Evolutionary conservation across 1,139 yeast species (phyloP).

Genomic region (Eremothecium cymbalariae): DNA sequence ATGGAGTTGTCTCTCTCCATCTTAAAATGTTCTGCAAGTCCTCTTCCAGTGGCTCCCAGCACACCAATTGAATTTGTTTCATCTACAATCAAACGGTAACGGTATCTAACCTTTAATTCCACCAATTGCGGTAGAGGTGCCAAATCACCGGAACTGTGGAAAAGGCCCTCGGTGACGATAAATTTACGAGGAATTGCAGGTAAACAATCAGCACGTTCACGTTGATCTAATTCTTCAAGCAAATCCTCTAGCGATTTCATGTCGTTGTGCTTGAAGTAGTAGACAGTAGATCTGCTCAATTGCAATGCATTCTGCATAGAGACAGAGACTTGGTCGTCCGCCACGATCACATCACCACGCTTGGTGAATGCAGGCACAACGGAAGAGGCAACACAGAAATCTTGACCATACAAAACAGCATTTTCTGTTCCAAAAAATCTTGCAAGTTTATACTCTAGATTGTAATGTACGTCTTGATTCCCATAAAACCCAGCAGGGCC

Average conservation of each 20-base stretch:
- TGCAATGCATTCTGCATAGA: constrained; percentile 83
- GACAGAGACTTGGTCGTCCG: constrained; percentile 70
- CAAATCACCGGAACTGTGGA: constrained; percentile 73
- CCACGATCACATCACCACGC: constrained; percentile 89
- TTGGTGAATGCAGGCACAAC: constrained; percentile 93
- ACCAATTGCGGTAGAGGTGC: constrained; percentile 65
- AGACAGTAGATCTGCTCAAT: constrained; percentile 76
- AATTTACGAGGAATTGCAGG: constrained; percentile 74
- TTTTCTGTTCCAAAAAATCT: constrained; percentile 66
- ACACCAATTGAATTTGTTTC: constrained; percentile 84
- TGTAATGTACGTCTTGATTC: constrained; percentile 83
- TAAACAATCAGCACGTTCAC: constrained; percentile 50
- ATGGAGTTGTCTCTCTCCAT: constrained; percentile 52
- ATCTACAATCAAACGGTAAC: constrained; percentile 78
- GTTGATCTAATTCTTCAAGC: constrained; percentile 54
- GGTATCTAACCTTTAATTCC: constrained; percentile 69
- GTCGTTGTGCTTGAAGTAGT: constrained; percentile 84
- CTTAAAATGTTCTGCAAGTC: constrained; percentile 60
- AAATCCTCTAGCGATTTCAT: constrained; percentile 70
- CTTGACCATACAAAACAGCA: constrained; percentile 88
- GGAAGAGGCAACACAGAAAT: constrained; percentile 84
- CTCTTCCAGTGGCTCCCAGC: constrained; percentile 79
- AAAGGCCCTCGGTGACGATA: constrained; percentile 84
- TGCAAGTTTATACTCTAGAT: constrained; percentile 70
- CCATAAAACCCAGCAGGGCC: constrained; percentile 99